phyloP scores from a whole-genome alignment of 306 rosid species.

The Lathyrus oleraceus region DNA sequence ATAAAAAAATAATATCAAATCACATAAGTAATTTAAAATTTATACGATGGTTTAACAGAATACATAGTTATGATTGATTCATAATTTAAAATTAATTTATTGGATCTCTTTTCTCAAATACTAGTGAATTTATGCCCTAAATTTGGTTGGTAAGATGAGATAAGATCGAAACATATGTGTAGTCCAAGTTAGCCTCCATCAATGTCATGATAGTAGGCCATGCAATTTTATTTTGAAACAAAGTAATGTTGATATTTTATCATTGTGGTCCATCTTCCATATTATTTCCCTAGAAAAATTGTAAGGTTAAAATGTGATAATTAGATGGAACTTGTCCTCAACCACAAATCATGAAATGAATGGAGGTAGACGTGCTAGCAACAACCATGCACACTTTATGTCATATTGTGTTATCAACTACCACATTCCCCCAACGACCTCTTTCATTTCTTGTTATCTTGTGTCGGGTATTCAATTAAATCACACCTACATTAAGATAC shows the following conservation, averaged over 20 bases:
- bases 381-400: slow-evolving; percentile 15
- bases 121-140: background rate
- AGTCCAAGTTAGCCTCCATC: background rate
- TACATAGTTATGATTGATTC: no score
- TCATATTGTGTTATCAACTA: slow-evolving; percentile 15
- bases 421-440: slow-evolving; percentile 28
- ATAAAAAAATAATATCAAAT: no score
- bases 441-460: slow-evolving; percentile 11
- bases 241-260: slow-evolving; percentile 32
- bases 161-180: background rate
- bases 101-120: no score
- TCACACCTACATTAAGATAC: background rate
- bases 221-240: slow-evolving; percentile 24
- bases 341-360: slow-evolving; percentile 21
- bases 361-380: slow-evolving; percentile 10
- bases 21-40: no score
- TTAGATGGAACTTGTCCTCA: slow-evolving; percentile 11
- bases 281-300: background rate
- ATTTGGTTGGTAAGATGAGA: background rate
- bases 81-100: no score
- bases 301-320: background rate
- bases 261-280: slow-evolving; percentile 25
- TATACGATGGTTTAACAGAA: no score
- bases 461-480: slow-evolving; percentile 35
- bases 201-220: slow-evolving; percentile 31